phyloP scores from a whole-genome alignment of 305 asterid genomes.

The Solanum hybrid region DNA sequence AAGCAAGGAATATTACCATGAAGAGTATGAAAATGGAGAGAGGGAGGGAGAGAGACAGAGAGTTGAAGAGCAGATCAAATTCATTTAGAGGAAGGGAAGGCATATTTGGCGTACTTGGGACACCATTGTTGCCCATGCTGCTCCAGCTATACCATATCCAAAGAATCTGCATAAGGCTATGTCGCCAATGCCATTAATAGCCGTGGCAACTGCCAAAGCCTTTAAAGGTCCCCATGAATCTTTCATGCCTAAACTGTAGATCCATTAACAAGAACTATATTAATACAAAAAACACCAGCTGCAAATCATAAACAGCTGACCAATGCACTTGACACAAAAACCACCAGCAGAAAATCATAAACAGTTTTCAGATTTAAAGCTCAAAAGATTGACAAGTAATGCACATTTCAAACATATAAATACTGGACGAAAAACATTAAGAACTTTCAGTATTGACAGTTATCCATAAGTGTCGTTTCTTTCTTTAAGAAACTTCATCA shows the following conservation, averaged over 20 bases:
- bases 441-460: background rate
- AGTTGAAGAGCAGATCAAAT: background rate
- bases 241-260: constrained; percentile 89
- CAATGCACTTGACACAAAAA: background rate
- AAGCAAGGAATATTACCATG: background rate
- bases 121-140: constrained; percentile 99
- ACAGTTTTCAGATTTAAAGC: background rate
- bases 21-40: background rate
- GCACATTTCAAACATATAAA: background rate
- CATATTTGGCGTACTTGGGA: constrained; percentile 51
- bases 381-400: background rate
- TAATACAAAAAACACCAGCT: background rate
- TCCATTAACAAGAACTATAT: constrained; percentile 9
- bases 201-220: constrained; percentile 85
- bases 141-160: constrained; percentile 92
- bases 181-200: constrained; percentile 74
- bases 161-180: constrained; percentile 68
- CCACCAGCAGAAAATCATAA: background rate
- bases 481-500: background rate
- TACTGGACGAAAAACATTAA: background rate
- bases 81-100: constrained; percentile 4
- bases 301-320: background rate
- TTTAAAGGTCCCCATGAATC: constrained; percentile 97
- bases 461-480: background rate
- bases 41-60: background rate